Evolutionary conservation across 106 monocot species (phyloP), one percentile per base, ranked within the genome.

Genomic region (Allium cepa): DNA sequence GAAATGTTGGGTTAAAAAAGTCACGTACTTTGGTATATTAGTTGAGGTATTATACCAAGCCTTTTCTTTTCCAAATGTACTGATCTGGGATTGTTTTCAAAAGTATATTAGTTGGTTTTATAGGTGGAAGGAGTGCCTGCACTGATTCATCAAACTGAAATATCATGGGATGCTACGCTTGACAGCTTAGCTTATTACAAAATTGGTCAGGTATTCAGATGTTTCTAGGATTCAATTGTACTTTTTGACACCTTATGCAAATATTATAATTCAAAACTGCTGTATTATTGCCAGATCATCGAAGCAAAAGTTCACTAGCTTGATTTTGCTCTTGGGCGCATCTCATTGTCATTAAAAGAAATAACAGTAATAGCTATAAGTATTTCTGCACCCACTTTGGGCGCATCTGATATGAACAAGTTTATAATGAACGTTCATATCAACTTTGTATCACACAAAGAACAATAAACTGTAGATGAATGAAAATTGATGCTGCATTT

Each of bases 101-200:
- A 36, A 36, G 36, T 36, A 36, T 5, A 36, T 36, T 36, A 4
- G 36, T 36, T 36, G 36, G 36, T 26, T 78, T 60, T 17, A 75
- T 67, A 99, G 97, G 82, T 99, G 71, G 97, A 92, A 77, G 97
- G 79, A 60, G 97, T 90, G 57, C 79, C 90, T 69, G 92, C 97
- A 70, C 65, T 99, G 47, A 87, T 99, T 71, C 97, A 88, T 66
- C 89, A 90, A 57, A 82, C 89, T 52, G 92, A 99, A 79, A 79
- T 99, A 13, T 87, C 84, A 73, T 99, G 86, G 88, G 97, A 99
- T 87, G 78, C 68, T 12, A 81, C 81, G 49, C 69, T 92, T 65
- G 92, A 92, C 66, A 81, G 89, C 72, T 72, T 82, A 70, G 78
- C 87, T 26, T 82, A 71, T 71, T 87, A 75, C 69, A 84, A 87